Evolutionary conservation across 2,329 filamentous ascomycete genomes (phyloP).

Genomic region (Fonsecaea pedrosoi): DNA sequence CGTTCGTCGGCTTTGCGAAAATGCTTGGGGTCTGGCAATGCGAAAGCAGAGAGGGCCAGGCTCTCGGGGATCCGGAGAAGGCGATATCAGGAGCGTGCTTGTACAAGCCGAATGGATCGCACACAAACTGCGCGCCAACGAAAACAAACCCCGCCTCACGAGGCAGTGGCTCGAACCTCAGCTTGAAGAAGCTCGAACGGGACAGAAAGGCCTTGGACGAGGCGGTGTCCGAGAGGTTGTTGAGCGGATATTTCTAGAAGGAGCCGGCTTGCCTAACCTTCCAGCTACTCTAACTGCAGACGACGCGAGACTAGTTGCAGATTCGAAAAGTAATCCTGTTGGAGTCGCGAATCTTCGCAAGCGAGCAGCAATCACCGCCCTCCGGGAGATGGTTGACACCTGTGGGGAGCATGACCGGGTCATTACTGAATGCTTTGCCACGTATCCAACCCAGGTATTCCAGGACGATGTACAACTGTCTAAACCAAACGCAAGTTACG

Average conservation of each 20-base stretch:
- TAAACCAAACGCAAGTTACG: constrained; percentile 85
- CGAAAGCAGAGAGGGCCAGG: constrained; percentile 60
- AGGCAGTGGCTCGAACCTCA: constrained; percentile 67
- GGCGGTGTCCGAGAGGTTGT: constrained; percentile 70
- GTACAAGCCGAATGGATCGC: constrained; percentile 72
- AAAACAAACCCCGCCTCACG: constrained; percentile 54
- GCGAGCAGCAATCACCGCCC: constrained; percentile 62
- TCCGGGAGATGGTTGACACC: constrained; percentile 68
- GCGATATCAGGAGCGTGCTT: constrained; percentile 68
- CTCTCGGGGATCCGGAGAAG: constrained; percentile 53
- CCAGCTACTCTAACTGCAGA: constrained; percentile 46
- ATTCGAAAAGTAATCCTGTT: constrained; percentile 48
- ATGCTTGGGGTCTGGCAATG: constrained; percentile 68
- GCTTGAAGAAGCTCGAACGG: constrained; percentile 60
- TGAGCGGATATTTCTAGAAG: constrained; percentile 69
- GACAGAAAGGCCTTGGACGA: constrained; percentile 63
- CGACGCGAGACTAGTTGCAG: constrained; percentile 48
- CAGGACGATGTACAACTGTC: constrained; percentile 91
- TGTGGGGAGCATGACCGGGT: constrained; percentile 69
- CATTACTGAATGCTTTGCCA: constrained; percentile 75
- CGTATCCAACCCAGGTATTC: constrained; percentile 85
- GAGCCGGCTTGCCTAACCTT: constrained; percentile 66
- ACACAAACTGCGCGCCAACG: constrained; percentile 59
- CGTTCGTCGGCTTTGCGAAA: constrained; percentile 73
- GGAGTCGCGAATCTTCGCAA: constrained; percentile 67